Evolutionary conservation across 495 filamentous ascomycete genomes (phyloP), one percentile per base, ranked within the genome.

Genomic region (Rhypophila decipiens): DNA sequence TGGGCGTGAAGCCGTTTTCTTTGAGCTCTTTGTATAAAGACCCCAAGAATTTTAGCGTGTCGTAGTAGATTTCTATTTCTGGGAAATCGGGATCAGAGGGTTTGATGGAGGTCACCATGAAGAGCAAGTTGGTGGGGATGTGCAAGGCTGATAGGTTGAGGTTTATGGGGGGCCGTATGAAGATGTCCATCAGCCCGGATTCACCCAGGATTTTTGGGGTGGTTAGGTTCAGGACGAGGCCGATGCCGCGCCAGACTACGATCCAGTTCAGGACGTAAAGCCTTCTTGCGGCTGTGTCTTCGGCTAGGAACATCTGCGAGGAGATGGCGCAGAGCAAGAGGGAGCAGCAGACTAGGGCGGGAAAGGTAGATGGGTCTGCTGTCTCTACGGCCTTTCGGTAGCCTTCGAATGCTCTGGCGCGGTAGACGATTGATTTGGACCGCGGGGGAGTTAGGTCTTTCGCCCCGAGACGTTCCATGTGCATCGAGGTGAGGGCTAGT

Each of bases 221-320:
- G 29, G 63, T 61, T 1, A 71, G 41, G 1, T 66, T 47, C n/a
- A 74, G 46, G 20, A 75, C 70, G 7, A 65, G 45, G 29, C 66
- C 57, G 39, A 74, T 69, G 15, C 72, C 72, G 3, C 61, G 56
- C 71, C 71, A 74, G n/a, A 75, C 56, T 9, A 59, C 44, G 42
- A 73, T 66, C 71, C 72, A 75, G 50, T 73, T 65, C 35, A 73
- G 47, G 23, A 73, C 56, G 45, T 63, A 67, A 1, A 75, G 58
- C 0, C 61, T 59, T 33, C 53, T 50, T 27, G 52, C 54, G n/a
- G n/a, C n/a, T n/a, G n/a, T n/a, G 21, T 67, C 60, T 2, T 61
- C 49, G 11, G 65, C 65, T n/a, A 69, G 64, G 52, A 75, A 72
- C 36, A 57, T 50, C 38, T 72, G 55, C 5, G 67, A 67, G 4